Conservation (phyloP, 1,284 basidiomycete genomes). For the Melanopsichium pennsylvanicum region DNA sequence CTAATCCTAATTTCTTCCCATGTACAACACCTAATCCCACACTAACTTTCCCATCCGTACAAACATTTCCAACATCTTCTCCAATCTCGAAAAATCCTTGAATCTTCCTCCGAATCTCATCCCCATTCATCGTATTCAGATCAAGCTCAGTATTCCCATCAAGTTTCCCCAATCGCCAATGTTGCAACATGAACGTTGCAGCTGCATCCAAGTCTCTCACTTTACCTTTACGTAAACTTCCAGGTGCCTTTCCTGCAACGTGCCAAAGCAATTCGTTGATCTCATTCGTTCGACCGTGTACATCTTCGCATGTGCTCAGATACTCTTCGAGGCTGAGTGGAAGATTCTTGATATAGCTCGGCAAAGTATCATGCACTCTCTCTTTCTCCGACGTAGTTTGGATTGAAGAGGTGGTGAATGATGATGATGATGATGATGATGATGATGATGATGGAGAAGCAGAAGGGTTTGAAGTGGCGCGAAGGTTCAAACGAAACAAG, state of each 20-base stretch:
- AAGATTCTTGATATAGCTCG: conserved; percentile 27
- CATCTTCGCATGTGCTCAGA: conserved; percentile 21
- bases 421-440: too few relatives aligned
- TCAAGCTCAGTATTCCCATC: conserved; percentile 54
- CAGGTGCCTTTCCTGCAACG: conserved; percentile 57
- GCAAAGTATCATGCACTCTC: not conserved
- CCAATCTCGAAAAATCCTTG: conserved; percentile 2
- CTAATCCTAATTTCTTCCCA: not conserved
- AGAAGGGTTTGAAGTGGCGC: too few relatives aligned
- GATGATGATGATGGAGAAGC: not conserved
- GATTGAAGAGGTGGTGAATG: too few relatives aligned
- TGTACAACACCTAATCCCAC: not conserved
- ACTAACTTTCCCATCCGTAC: too few relatives aligned
- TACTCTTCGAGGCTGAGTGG: conserved; percentile 16
- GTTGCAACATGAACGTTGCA: conserved; percentile 57
- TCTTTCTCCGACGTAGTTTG: too few relatives aligned
- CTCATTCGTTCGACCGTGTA: conserved; percentile 46
- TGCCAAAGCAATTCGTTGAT: conserved; percentile 36
- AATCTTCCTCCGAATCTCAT: not conserved
- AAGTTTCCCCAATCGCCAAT: conserved; percentile 56
- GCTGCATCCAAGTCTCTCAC: conserved; percentile 50
- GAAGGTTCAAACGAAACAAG: conserved; percentile 82
- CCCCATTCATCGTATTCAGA: conserved; percentile 27
- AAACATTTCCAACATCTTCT: not conserved
- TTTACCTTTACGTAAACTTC: conserved; percentile 52